Conservation (phyloP, 2,329 filamentous ascomycete genomes). For the Metarhizium guizhouense region DNA sequence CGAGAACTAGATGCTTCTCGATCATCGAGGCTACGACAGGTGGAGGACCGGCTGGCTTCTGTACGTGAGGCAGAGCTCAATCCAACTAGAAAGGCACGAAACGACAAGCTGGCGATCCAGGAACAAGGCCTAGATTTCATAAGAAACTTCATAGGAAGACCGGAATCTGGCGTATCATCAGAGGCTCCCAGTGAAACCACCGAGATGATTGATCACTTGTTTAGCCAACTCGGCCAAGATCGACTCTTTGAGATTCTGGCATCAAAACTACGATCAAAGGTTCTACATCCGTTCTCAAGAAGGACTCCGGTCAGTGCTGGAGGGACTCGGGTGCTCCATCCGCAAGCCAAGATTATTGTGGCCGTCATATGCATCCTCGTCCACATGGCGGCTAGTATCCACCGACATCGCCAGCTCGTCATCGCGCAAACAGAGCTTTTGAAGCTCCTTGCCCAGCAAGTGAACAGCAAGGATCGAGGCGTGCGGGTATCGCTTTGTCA, state of each 20-base stretch:
- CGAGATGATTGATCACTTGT: constrained; percentile 78
- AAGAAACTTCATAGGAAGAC: constrained; percentile 73
- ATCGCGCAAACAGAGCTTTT: constrained; percentile 71
- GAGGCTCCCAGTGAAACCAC: constrained; percentile 41
- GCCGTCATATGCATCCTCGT: constrained; percentile 76
- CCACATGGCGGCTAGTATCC: constrained; percentile 76
- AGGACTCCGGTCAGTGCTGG: constrained; percentile 23
- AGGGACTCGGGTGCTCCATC: constrained; percentile 44
- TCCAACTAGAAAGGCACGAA: constrained; percentile 56
- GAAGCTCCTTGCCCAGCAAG: constrained; percentile 61
- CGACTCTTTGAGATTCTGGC: constrained; percentile 73
- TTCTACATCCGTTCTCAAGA: constrained; percentile 43
- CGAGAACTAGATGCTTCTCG: constrained; percentile 24
- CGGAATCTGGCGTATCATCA: constrained; percentile 38
- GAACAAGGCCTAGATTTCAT: constrained; percentile 87
- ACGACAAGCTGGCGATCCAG: constrained; percentile 77
- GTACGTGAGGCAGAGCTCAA: constrained; percentile 61
- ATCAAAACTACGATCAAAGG: constrained; percentile 61
- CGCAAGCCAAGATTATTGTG: constrained; percentile 62
- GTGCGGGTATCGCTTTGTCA: constrained; percentile 75
- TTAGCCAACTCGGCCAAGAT: constrained; percentile 66
- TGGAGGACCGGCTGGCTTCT: constrained; percentile 38
- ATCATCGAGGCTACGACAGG: constrained; percentile 37
- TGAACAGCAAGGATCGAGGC: constrained; percentile 61
- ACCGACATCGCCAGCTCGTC: constrained; percentile 68